phyloP scores from a whole-genome alignment of 345 rosid species.

The Hibiscus syriacus region DNA sequence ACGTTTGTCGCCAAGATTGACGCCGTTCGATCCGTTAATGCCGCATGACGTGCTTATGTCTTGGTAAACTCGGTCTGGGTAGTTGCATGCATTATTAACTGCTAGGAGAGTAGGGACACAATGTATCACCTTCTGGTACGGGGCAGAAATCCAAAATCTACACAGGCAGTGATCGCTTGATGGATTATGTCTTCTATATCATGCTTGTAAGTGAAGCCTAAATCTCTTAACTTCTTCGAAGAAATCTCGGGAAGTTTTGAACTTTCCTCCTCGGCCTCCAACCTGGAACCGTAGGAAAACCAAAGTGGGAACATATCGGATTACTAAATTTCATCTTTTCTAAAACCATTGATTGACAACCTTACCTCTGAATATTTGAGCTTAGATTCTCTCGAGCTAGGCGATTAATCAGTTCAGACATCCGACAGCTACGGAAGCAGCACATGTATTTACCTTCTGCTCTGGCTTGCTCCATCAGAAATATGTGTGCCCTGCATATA shows the following conservation, averaged over 20 bases:
- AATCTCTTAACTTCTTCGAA: slow-evolving; percentile 52
- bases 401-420: slow-evolving; percentile 37
- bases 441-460: slow-evolving; percentile 67
- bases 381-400: slow-evolving; percentile 25
- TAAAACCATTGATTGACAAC: not conserved
- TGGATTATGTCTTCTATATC: slow-evolving; percentile 41
- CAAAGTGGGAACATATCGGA: not conserved
- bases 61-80: not conserved
- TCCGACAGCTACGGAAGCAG: slow-evolving; percentile 32
- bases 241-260: slow-evolving; percentile 48
- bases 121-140: not conserved
- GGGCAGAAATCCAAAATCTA: slow-evolving; percentile 30
- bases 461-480: slow-evolving; percentile 52
- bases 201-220: slow-evolving; percentile 59
- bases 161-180: slow-evolving; percentile 39
- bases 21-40: not conserved
- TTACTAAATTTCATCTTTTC: not conserved
- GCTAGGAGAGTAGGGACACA: slow-evolving; percentile 10
- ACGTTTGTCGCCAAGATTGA: not conserved
- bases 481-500: slow-evolving; percentile 62
- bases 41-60: not conserved
- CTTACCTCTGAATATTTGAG: slow-evolving; percentile 29
- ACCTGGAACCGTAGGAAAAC: slow-evolving; percentile 20
- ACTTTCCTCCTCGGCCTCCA: slow-evolving; percentile 18
- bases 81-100: not conserved